These are phyloP conservation scores for Lomentospora prolificans DNA, from an alignment of 2,329 filamentous ascomycete species.

Conservation along the genomic window DNA sequence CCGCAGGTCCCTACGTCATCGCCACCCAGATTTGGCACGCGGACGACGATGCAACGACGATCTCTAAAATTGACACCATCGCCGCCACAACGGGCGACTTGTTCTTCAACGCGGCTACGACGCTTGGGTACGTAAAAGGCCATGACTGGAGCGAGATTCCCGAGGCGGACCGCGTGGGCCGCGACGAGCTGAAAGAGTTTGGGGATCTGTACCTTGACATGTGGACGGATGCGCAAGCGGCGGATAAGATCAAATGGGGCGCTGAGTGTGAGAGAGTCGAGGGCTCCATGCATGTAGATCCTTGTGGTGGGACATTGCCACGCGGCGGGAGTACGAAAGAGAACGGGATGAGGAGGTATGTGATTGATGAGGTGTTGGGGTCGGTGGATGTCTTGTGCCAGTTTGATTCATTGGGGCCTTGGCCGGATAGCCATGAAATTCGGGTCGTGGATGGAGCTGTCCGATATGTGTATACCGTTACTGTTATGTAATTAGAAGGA, in stretches of 20 bases:
- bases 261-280: constrained; percentile 7
- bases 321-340: constrained; percentile 3
- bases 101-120: constrained; percentile 7
- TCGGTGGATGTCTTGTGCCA: constrained; percentile 8
- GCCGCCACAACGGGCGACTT: constrained; percentile 7
- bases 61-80: constrained; percentile 5
- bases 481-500: constrained; percentile 1
- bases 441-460: neutral
- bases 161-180: constrained; percentile 6
- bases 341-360: constrained; percentile 8
- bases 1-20: constrained; percentile 4
- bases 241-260: constrained; percentile 8
- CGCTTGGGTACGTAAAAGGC: neutral
- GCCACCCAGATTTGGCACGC: constrained; percentile 8
- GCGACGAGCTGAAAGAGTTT: constrained; percentile 5
- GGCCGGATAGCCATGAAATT: constrained; percentile 9
- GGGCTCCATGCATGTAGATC: constrained; percentile 3
- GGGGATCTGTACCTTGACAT: constrained; percentile 6
- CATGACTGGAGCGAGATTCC: constrained; percentile 7
- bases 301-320: constrained; percentile 4
- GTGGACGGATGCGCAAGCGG: constrained; percentile 8
- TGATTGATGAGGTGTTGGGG: constrained; percentile 7
- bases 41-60: neutral
- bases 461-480: constrained; percentile 7
- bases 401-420: constrained; percentile 8